A percentile compares a stretch with the other conserved stretches of the same genome.
Conservation (phyloP, 2,329 filamentous ascomycete species). For the Alternaria dauci region DNA sequence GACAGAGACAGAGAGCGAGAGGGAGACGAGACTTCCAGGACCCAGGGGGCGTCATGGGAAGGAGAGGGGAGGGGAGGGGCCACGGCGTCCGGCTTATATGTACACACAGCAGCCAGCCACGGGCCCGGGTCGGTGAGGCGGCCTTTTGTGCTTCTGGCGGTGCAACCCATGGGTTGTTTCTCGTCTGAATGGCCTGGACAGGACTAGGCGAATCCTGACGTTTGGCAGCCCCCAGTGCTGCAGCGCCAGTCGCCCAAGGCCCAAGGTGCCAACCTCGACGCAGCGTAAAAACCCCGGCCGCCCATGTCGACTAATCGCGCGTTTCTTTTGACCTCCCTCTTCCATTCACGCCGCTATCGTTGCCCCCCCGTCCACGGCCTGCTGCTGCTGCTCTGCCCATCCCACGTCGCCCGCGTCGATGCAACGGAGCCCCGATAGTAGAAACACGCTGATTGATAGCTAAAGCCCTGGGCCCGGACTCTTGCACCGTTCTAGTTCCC, state of each 20-base stretch:
- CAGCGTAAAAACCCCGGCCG: conserved; percentile 33
- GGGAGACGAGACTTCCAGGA: conserved; percentile 8
- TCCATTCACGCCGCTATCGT: conserved; percentile 19
- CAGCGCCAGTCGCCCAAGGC: conserved; percentile 6
- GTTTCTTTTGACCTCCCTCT: conserved; percentile 34
- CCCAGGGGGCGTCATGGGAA: background rate
- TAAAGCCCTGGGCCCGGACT: conserved; percentile 15
- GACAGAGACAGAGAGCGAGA: too few relatives aligned
- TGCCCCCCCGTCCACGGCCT: conserved; percentile 6
- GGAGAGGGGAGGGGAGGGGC: background rate
- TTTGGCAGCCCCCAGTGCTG: conserved; percentile 11
- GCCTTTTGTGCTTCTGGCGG: conserved; percentile 1
- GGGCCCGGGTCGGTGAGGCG: conserved; percentile 16
- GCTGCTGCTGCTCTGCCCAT: conserved; percentile 15
- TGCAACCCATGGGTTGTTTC: conserved; percentile 3
- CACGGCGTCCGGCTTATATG: conserved; percentile 19
- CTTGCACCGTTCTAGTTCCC: background rate
- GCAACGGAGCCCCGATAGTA: conserved; percentile 30
- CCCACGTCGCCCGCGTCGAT: conserved; percentile 36
- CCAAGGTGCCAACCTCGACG: conserved; percentile 20
- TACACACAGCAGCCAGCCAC: conserved; percentile 14
- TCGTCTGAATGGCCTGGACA: conserved; percentile 24
- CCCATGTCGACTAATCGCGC: conserved; percentile 30
- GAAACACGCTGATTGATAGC: conserved; percentile 22
- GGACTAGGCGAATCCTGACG: conserved; percentile 29